Evolutionary conservation across 2,329 filamentous ascomycete genomes (phyloP).

Genomic region (Hypoxylon sp.): DNA sequence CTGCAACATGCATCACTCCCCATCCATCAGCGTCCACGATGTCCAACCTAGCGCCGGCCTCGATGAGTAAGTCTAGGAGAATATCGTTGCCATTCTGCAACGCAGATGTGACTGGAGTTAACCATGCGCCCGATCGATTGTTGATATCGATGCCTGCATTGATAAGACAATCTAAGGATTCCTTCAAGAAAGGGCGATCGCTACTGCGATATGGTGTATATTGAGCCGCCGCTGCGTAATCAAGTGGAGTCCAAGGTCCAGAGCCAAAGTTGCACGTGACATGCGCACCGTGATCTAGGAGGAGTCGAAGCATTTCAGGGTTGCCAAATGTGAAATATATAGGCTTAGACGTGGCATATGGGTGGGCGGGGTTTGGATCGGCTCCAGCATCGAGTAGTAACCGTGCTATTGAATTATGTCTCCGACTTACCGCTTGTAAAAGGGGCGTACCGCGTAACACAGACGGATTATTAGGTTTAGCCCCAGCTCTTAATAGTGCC

Average conservation of each 20-base stretch:
- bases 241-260: not conserved
- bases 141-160: not conserved
- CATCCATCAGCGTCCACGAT: not conserved
- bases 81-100: not conserved
- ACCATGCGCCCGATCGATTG: not conserved
- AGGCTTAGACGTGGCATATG: accelerated
- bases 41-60: not conserved
- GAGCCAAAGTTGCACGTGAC: not conserved
- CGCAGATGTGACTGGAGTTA: not conserved
- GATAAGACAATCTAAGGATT: not conserved
- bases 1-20: not conserved
- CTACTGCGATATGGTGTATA: not conserved
- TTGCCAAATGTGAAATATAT: not conserved
- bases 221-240: not conserved
- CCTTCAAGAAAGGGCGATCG: not conserved
- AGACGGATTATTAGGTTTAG: not conserved
- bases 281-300: not conserved
- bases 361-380: not conserved
- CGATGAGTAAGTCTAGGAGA: not conserved
- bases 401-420: not conserved
- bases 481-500: not conserved
- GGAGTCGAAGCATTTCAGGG: not conserved
- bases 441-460: not conserved
- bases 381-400: not conserved
- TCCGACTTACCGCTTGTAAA: accelerated